Evolutionary conservation across 768 basidiomycete species (phyloP).

Genomic region (Crassisporium funariophilum): DNA sequence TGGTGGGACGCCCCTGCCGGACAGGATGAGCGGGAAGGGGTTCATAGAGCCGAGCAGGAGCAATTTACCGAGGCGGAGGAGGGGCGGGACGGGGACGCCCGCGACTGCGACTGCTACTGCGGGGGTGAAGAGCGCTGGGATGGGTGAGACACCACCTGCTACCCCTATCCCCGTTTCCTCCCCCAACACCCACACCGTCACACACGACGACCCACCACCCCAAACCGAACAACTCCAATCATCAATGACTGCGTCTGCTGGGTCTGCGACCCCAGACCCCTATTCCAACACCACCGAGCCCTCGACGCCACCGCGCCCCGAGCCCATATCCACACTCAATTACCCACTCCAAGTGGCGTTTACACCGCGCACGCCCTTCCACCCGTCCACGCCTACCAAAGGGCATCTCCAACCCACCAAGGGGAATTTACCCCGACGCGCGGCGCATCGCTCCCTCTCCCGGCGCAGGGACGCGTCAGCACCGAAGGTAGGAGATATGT

Average conservation of each 20-base stretch:
- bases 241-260: too few species aligned
- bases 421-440: neutral
- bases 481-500: too few species aligned
- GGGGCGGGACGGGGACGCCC: neutral
- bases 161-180: neutral
- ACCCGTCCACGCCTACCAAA: neutral
- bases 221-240: too few species aligned
- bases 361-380: neutral
- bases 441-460: neutral
- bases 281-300: too few species aligned
- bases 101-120: neutral
- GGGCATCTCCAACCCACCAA: neutral
- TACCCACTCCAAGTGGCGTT: neutral
- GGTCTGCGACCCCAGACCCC: too few species aligned
- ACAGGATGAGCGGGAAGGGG: constrained; percentile 21
- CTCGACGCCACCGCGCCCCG: neutral
- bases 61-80: constrained; percentile 19
- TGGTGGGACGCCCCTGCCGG: neutral
- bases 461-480: too few species aligned
- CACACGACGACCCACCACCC: too few species aligned
- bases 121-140: neutral
- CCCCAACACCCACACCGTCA: neutral
- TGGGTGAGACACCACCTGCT: neutral
- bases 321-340: neutral
- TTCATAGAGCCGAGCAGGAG: constrained; percentile 22